Percentiles rank a stretch among this genome's conserved stretches.
Evolutionary conservation across 768 basidiomycete genomes (phyloP).

Genomic region (Lactifluus pinguis): DNA sequence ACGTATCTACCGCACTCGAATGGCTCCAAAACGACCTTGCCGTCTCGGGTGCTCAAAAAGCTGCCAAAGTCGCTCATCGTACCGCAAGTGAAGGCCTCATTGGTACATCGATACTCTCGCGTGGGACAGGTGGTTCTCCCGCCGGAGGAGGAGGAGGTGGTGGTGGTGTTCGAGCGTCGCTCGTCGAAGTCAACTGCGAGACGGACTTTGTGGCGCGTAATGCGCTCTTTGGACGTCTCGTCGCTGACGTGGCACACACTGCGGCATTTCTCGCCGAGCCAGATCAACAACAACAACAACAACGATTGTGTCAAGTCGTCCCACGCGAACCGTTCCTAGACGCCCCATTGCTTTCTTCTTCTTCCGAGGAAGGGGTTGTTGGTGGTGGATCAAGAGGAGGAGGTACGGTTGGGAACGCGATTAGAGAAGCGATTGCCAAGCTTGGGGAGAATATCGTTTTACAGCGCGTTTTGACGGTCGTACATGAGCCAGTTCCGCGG

Average conservation of each 20-base stretch:
- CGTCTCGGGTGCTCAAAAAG: constrained; percentile 65
- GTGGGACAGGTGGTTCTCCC: constrained; percentile 40
- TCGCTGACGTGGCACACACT: constrained; percentile 74
- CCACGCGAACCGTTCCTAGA: constrained; percentile 45
- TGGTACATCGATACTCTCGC: constrained; percentile 63
- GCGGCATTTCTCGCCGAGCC: constrained; percentile 61
- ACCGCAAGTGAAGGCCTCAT: constrained; percentile 72
- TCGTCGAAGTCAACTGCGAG: constrained; percentile 93
- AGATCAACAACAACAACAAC: constrained; percentile 4
- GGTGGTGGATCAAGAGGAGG: constrained; percentile 14
- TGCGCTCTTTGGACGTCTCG: constrained; percentile 67
- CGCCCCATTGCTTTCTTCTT: constrained; percentile 55
- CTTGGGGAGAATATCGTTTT: constrained; percentile 71
- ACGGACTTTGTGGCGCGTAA: constrained; percentile 94
- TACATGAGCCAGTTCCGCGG: constrained; percentile 24
- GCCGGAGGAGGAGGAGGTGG: too few relatives aligned
- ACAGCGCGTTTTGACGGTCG: constrained; percentile 39
- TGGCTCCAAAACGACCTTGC: constrained; percentile 77
- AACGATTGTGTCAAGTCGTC: constrained; percentile 31
- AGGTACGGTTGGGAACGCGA: constrained; percentile 48
- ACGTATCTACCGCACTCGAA: constrained; percentile 60
- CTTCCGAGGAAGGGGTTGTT: too few relatives aligned
- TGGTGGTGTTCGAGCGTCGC: constrained; percentile 60
- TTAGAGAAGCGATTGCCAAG: constrained; percentile 62
- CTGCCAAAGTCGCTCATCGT: constrained; percentile 74